Evolutionary conservation across 768 basidiomycete species (phyloP).

Genomic region (Fomitopsis pulvina): DNA sequence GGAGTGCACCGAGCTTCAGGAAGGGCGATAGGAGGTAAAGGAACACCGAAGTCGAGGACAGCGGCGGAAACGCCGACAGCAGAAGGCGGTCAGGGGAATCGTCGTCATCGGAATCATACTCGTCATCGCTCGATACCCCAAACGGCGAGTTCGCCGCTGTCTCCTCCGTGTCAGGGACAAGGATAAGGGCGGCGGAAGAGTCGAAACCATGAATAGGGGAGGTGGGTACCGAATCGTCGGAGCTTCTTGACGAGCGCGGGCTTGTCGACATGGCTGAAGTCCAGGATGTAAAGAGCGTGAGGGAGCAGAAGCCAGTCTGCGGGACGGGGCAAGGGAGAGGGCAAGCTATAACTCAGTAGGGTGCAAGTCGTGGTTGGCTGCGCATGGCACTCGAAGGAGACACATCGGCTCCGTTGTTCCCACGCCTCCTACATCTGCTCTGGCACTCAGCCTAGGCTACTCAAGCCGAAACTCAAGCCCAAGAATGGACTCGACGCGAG

Average conservation of each 20-base stretch:
- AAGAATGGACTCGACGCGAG: too few species aligned
- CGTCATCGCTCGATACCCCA: constrained; percentile 39
- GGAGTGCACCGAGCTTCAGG: constrained; percentile 65
- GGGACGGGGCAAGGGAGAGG: not conserved
- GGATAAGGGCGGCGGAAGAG: constrained; percentile 52
- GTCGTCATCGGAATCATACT: constrained; percentile 29
- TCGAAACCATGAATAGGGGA: constrained; percentile 22
- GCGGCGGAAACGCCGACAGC: constrained; percentile 41
- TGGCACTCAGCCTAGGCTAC: not conserved
- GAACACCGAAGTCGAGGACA: constrained; percentile 52
- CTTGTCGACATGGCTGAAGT: constrained; percentile 4
- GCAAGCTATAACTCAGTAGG: constrained; percentile 1
- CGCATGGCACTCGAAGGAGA: not conserved
- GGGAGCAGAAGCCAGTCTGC: constrained; percentile 8
- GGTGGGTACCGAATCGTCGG: constrained; percentile 16
- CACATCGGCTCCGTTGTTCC: not conserved
- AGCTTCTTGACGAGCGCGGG: constrained; percentile 18
- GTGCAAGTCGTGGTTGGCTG: not conserved
- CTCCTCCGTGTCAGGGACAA: constrained; percentile 52
- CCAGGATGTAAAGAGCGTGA: not conserved
- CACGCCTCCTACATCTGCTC: not conserved
- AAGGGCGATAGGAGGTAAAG: constrained; percentile 65
- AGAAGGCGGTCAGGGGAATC: constrained; percentile 19
- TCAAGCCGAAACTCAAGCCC: too few species aligned
- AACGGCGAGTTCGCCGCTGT: constrained; percentile 19